Base-by-base conservation (phyloP, 495 filamentous ascomycete species). In the Penicillium goetzii region DNA sequence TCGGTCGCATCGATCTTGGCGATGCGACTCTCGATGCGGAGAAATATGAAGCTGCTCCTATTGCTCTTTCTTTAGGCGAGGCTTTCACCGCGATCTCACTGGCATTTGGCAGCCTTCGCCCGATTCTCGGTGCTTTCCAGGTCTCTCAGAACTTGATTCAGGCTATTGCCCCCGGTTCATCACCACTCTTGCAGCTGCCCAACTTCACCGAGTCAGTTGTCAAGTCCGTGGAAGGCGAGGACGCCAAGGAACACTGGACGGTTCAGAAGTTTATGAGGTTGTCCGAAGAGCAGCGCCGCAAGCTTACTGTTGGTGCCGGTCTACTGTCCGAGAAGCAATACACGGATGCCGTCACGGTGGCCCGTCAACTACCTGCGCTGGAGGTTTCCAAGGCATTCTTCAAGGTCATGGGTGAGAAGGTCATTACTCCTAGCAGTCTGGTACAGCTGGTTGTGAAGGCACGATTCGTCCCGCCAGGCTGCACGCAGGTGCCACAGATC, bases 321-420 rank as follows among this genome's bases (percentile, higher is more conserved):
- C 86, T 96, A 36, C 77, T 97, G 49, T 88, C 84, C 9, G 88
- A 91, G 56, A 75, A 84, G 55, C 87, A 97, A 72, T 97, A 97
- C 76, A 78, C 85, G 38, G 84, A 86, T 26, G 92, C 90, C 32
- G 78, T 96, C 56, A 71, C 76, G 47, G 88, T 97, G 45, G 93
- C 92, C 26, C 85, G 86, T 66, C 91, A 96, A 74, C 79, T 99
- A 14, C 95, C 95, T 0, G 82, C 84, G 49, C 80, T 98, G 51
- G 83, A 90, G 60, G 85, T 98, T n/a, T 92, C 92, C 73, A 94
- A 92, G 79, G 91, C 92, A 2, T 99, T 96, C 79, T 99, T 99
- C 86, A 99, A 99, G 81, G 95, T 99, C 55, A 89, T 91, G 66
- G 95, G 95, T 61, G 95, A 99, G 78, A 90, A 88, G 61, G 91